Base-by-base conservation (phyloP, 352 stramenopile species). In the Globisporangium emineosum region DNA sequence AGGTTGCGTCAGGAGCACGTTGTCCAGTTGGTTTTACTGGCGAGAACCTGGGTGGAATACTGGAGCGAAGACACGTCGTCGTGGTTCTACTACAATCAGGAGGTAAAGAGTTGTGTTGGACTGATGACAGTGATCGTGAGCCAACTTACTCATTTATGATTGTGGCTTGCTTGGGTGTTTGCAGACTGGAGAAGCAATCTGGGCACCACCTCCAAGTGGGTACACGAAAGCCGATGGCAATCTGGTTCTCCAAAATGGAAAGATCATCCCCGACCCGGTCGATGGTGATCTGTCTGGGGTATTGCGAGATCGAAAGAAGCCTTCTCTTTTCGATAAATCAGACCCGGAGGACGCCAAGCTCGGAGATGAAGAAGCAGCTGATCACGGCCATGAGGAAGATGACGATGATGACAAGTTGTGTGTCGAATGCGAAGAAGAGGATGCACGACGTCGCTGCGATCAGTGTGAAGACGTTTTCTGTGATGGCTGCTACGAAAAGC, bases 391-490 rank as follows among this genome's bases (percentile, higher is more conserved):
- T 15, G 58, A 69, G 0, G 63, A 72, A 1, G 69, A 78, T 13
- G 77, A 90, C 2, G 73, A 89, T 7, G 79, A 89, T 19, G 81
- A 92, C 45, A 75, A 75, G 53, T 37, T 91, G 8, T 93, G 86
- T 40, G 74, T 93, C 2, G 86, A 95, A 59, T 95, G 84, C 50
- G 86, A 93, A 54, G 81, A 91, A 43, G 76, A 88, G 51, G 81
- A 90, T 55, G 86, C 86, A 19, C 66, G 78, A 4, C 75, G 81
- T 4, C 75, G 81, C 19, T 95, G 86, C 37, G 63, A 78, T 3
- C 83, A 92, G 58, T 93, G 86, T 42, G 78, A 93, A 50, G 84
- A 95, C 62, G 79, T 86, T 3, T 94, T 88, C 60, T 94, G 86
- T 45, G 76, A 91, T 67, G 70, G 61, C 13, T 94, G 86, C 71